Evolutionary conservation across 192 early-diverging fungal genomes (phyloP), one percentile per base, ranked within the genome.

Genomic region (Coemansia sp.): DNA sequence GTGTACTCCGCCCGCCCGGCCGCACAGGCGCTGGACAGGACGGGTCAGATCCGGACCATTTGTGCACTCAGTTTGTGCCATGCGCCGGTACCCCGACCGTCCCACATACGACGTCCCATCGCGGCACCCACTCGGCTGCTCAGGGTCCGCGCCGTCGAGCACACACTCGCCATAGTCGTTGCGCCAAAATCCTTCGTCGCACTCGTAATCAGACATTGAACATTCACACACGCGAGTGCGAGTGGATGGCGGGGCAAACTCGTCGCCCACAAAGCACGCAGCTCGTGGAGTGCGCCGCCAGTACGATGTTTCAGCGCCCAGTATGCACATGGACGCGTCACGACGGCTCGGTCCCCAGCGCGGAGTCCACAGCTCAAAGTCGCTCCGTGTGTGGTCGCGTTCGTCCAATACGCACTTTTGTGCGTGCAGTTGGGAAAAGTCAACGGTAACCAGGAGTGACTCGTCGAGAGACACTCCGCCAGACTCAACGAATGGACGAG

Each of bases 331-430:
- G 53, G 88, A 75, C 21, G 86, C 86, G 32, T 86, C 82, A 23
- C 83, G 80, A n/a, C 84, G 48, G 22, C 23, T 45, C 43, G 45
- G 52, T 22, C 65, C 63, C 65, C 67, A 70, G 53, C 68, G 73
- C 58, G 79, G 79, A n/a, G 82, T 84, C 94, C 94, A 97, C 60
- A 83, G 67, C 63, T 97, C 93, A 88, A 96, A 99, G 71, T 97
- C 95, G 66, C 84, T 89, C 62, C 84, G 83, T 1, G 81, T 78
- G 14, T 72, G 63, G 57, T 88, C 79, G 23, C 65, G 15, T 3
- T 69, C 67, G 61, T 88, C 78, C 52, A 86, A 48, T 2, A 63
- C 56, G 62, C 86, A 88, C n/a, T 83, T 61, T 6, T 76, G 76
- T 22, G 60, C 37, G 10, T 69, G 69, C 24, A 83, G 63, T 10